phyloP scores from a whole-genome alignment of 2,329 filamentous ascomycete species.

The Penicillium griseofulvum region DNA sequence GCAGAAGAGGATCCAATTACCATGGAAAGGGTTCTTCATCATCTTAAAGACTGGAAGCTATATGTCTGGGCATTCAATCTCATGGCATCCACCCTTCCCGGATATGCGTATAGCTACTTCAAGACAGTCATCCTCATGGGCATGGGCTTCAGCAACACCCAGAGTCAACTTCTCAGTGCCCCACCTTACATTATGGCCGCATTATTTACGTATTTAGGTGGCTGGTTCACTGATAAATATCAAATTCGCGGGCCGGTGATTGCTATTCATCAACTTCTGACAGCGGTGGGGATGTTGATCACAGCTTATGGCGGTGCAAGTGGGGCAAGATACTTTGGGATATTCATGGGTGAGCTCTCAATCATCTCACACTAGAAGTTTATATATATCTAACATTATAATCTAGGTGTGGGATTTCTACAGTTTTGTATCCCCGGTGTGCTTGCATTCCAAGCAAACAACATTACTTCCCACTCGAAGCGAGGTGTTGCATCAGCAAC shows the following conservation, averaged over 20 bases:
- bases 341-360: neutral
- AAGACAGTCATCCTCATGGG: slow-evolving; percentile 40
- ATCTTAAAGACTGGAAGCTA: slow-evolving; percentile 38
- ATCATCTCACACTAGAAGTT: too few species aligned
- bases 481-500: slow-evolving; percentile 30
- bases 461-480: slow-evolving; percentile 31
- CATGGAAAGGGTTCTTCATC: slow-evolving; percentile 21
- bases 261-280: neutral
- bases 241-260: neutral
- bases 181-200: slow-evolving; percentile 39
- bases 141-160: slow-evolving; percentile 35
- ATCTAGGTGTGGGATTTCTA: slow-evolving; percentile 25
- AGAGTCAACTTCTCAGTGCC: slow-evolving; percentile 33
- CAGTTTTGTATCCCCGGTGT: slow-evolving; percentile 31
- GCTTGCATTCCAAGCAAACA: slow-evolving; percentile 33
- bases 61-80: slow-evolving; percentile 38
- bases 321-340: neutral
- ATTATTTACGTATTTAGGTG: slow-evolving; percentile 30
- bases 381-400: neutral
- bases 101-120: slow-evolving; percentile 39
- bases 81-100: slow-evolving; percentile 30
- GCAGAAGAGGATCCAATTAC: slow-evolving; percentile 29
- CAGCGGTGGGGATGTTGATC: neutral
- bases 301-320: neutral
- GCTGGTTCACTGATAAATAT: slow-evolving; percentile 13